Base-by-base conservation (phyloP, 2,329 filamentous ascomycete species). In the Claviceps sp. region DNA sequence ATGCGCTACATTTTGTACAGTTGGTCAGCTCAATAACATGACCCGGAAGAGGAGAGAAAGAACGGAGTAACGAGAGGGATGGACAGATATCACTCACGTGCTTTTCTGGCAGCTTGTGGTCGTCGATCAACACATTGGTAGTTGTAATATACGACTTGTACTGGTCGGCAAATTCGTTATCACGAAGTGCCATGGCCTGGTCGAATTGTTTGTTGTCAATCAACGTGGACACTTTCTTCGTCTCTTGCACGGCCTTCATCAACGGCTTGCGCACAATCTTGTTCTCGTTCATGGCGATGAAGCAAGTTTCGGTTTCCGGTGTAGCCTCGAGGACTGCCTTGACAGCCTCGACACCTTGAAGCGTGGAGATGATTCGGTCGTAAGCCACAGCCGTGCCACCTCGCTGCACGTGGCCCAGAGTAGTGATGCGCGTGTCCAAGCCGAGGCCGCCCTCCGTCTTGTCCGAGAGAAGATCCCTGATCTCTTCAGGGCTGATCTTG, bases 241-340 rank as follows among this genome's bases (percentile, higher is more conserved):
- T 98, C 62, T 89, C 80, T 47, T 79, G 73, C 11, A 98, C 93
- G 1, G 93, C 90, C 64, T 95, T 80, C 73, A 97, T 86, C 26
- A 98, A 74, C 20, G 89, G 85, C 60, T 90, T 89, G 52, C 90
- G 82, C 57, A 89, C 83, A 64, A 98, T 97, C 73, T 98, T 95
- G 78, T 97, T 97, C 74, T 98, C 93, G 57, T 85, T 90, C 59
- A 98, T 90, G 60, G 89, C 90, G 64, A 98, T 97, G 63, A 98
- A 90, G 53, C 89, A 91, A 48, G 89, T 95, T 52, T 88, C 87
- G 0, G 87, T 91, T 44, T 93, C 85, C 9, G 93, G 89, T 0
- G 83, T 94, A 48, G 88, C 87, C 58, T 95, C 88, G 30, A 96
- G 76, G 18, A 96, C 88, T 22, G 91, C 90, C 62, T 86, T 88